Percentiles rank a stretch among this genome's conserved stretches.
These are phyloP conservation scores for Avena eriantha DNA, from an alignment of 176 grass and related monocot genomes.

Conservation along the genomic window DNA sequence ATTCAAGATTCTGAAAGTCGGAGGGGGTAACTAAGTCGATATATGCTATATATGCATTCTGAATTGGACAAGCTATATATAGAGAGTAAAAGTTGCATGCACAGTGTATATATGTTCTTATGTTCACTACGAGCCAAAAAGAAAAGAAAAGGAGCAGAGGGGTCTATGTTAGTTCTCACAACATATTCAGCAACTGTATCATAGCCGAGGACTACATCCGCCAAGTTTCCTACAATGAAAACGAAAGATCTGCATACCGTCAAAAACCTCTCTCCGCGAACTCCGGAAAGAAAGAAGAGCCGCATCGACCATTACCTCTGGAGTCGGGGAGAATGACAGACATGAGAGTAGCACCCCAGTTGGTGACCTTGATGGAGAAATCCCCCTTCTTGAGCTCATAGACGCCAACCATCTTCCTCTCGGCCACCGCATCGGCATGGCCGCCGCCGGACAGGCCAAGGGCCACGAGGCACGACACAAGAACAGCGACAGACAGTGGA, in stretches of 20 bases:
- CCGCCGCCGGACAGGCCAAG: constrained; percentile 20
- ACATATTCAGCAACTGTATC: constrained; percentile 75
- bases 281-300: background rate
- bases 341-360: constrained; percentile 83
- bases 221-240: constrained; percentile 56
- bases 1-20: background rate
- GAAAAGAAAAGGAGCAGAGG: background rate
- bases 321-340: constrained; percentile 78
- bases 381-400: constrained; percentile 78
- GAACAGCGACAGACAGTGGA: constrained; percentile 4
- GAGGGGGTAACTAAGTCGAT: background rate
- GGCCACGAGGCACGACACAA: constrained; percentile 40
- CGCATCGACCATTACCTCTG: constrained; percentile 38
- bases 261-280: background rate
- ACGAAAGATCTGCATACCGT: background rate
- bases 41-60: background rate
- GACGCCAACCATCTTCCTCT: constrained; percentile 53
- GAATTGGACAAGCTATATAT: background rate
- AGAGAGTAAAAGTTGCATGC: background rate
- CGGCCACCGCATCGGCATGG: background rate
- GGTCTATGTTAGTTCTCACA: constrained; percentile 45
- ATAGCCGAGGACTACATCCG: constrained; percentile 82
- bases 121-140: background rate
- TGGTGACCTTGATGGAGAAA: constrained; percentile 78
- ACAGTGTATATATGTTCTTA: too few relatives aligned